A percentile compares a stretch with the other conserved stretches of the same genome.
phyloP scores from a whole-genome alignment of 169 alveolate genomes.

The Toxoplasma gondii region DNA sequence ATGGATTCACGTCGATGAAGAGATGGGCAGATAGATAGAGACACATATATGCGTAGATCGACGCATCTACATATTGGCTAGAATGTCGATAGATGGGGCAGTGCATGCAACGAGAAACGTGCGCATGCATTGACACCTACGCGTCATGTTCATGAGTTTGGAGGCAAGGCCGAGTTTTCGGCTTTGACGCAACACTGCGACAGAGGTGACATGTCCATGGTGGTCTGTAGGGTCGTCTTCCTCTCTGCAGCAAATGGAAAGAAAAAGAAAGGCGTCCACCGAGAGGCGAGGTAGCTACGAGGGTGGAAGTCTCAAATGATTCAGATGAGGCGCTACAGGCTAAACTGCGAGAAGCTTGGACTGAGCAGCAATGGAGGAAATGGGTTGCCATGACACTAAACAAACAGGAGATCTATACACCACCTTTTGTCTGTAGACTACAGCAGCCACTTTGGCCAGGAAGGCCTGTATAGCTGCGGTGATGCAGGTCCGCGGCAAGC shows the following conservation, averaged over 20 bases:
- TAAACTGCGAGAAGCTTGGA: too few relatives aligned
- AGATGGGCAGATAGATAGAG: not conserved
- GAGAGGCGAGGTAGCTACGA: too few relatives aligned
- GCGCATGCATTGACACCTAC: constrained; percentile 13
- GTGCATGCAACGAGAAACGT: too few relatives aligned
- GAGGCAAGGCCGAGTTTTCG: constrained; percentile 91
- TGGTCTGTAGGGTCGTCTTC: constrained; percentile 68
- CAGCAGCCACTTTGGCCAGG: too few relatives aligned
- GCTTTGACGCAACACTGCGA: constrained; percentile 88
- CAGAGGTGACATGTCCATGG: constrained; percentile 89
- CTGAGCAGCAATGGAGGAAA: too few relatives aligned
- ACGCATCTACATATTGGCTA: not conserved
- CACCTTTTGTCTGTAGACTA: too few relatives aligned
- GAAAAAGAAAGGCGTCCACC: not conserved
- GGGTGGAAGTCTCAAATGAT: too few relatives aligned
- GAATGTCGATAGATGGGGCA: not conserved
- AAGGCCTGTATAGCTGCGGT: too few relatives aligned
- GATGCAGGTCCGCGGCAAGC: too few relatives aligned
- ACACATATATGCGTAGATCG: not conserved
- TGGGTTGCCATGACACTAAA: too few relatives aligned
- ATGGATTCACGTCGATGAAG: not conserved
- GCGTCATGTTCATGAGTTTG: constrained; percentile 75
- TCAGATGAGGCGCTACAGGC: too few relatives aligned
- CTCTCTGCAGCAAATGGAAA: constrained; percentile 27
- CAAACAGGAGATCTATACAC: too few relatives aligned